These are phyloP conservation scores for Leccinum angustisporum DNA, from an alignment of 1,284 basidiomycete genomes.

Conservation along the genomic window DNA sequence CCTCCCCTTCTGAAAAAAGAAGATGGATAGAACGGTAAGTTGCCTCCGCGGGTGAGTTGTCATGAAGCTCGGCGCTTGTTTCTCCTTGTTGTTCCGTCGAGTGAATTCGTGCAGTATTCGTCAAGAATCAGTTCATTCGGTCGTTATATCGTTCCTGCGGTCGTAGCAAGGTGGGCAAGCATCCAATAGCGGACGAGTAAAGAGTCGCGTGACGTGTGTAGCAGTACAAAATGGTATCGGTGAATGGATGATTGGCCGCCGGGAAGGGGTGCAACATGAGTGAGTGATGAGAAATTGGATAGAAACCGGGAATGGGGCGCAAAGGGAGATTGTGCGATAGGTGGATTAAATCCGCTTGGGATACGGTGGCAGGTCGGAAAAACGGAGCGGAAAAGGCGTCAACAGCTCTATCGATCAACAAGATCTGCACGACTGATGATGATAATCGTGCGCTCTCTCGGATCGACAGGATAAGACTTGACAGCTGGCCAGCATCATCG, in stretches of 20 bases:
- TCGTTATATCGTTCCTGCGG: constrained; percentile 42
- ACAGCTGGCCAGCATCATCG: constrained; percentile 44
- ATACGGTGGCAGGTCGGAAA: constrained; percentile 13
- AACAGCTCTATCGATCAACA: constrained; percentile 41
- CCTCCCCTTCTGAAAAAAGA: constrained; percentile 10
- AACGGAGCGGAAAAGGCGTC: constrained; percentile 20
- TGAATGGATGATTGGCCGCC: constrained; percentile 26
- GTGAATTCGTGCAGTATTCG: constrained; percentile 40
- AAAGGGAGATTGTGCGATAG: constrained; percentile 30
- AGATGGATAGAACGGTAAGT: constrained; percentile 8
- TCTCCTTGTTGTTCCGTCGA: constrained; percentile 28
- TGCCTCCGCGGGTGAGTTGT: constrained; percentile 18
- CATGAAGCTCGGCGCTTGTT: constrained; percentile 20
- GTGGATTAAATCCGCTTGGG: constrained; percentile 23
- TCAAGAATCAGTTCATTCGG: constrained; percentile 46
- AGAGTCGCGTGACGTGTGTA: constrained; percentile 18
- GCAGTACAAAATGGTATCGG: constrained; percentile 21
- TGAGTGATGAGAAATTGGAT: constrained; percentile 22
- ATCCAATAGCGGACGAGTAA: constrained; percentile 13
- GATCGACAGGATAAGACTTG: constrained; percentile 30
- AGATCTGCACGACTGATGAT: constrained; percentile 31
- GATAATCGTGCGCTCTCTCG: constrained; percentile 23
- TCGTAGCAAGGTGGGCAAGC: constrained; percentile 33
- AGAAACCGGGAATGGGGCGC: constrained; percentile 19
- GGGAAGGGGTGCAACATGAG: constrained; percentile 22